A percentile compares a stretch with the other conserved stretches of the same genome.
Evolutionary conservation across 768 basidiomycete genomes (phyloP).

Genomic region (Ramaria sp.): DNA sequence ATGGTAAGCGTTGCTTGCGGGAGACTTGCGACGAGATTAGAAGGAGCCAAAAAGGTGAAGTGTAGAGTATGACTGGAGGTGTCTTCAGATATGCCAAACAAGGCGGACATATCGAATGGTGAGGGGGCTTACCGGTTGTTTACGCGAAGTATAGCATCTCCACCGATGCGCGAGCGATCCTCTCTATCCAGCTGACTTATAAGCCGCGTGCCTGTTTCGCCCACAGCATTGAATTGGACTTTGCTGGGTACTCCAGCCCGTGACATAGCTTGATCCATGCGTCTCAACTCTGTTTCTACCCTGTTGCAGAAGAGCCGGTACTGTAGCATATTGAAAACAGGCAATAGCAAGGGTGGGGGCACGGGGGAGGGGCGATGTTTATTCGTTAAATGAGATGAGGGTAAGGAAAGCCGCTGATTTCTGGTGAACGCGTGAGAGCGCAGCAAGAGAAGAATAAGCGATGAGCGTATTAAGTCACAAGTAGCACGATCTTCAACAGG

Average conservation of each 20-base stretch:
- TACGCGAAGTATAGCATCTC: slow-evolving; percentile 64
- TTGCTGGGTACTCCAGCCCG: slow-evolving; percentile 43
- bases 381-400: slow-evolving; percentile 8
- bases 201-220: slow-evolving; percentile 53
- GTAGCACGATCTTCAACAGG: slow-evolving; percentile 19
- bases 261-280: slow-evolving; percentile 36
- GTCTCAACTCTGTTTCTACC: slow-evolving; percentile 46
- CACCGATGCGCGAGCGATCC: slow-evolving; percentile 38
- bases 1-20: slow-evolving; percentile 68
- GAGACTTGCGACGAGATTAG: slow-evolving; percentile 64
- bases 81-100: background rate
- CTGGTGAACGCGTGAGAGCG: slow-evolving; percentile 45
- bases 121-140: slow-evolving; percentile 49
- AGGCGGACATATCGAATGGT: background rate
- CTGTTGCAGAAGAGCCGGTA: slow-evolving; percentile 65
- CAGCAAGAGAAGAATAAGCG: slow-evolving; percentile 53
- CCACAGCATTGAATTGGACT: slow-evolving; percentile 51
- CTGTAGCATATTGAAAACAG: slow-evolving; percentile 69
- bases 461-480: slow-evolving; percentile 60
- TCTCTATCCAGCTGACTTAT: slow-evolving; percentile 36
- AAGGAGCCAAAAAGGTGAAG: slow-evolving; percentile 67
- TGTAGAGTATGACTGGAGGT: slow-evolving; percentile 56
- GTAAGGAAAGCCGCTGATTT: slow-evolving; percentile 23
- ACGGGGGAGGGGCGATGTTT: slow-evolving; percentile 18
- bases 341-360: slow-evolving; percentile 46